Conservation (phyloP, 192 early-diverging fungal species). For the Umbelopsis ramanniana region DNA sequence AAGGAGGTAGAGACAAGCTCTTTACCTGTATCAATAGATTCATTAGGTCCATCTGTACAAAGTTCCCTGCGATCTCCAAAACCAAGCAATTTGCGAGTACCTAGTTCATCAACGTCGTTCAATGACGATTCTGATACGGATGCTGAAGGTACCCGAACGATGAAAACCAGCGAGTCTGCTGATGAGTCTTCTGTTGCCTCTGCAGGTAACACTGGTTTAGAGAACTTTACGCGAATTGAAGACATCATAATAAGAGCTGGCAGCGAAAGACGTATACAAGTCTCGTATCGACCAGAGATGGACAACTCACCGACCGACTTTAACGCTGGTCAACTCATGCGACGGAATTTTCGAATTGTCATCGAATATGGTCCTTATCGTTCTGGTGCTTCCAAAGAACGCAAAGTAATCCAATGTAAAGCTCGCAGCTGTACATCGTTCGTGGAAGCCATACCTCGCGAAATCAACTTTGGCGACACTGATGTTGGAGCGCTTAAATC, state of each 20-base stretch:
- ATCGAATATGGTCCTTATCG: conserved; percentile 57
- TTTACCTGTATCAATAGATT: conserved; percentile 6
- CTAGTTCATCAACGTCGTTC: conserved; percentile 5
- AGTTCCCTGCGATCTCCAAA: not conserved
- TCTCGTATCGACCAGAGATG: conserved; percentile 76
- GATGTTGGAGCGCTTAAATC: conserved; percentile 94
- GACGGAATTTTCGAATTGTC: conserved; percentile 74
- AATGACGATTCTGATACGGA: conserved; percentile 29
- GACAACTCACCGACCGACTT: conserved; percentile 66
- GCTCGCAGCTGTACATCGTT: conserved; percentile 91
- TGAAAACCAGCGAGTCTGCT: not conserved
- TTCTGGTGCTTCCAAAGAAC: conserved; percentile 53
- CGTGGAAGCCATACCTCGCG: conserved; percentile 81
- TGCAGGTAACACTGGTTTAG: conserved; percentile 2
- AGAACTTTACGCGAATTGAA: conserved; percentile 72
- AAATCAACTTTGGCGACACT: conserved; percentile 94
- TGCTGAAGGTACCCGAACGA: not conserved
- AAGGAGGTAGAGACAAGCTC: conserved; percentile 27
- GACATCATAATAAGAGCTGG: conserved; percentile 87
- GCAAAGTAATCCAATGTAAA: conserved; percentile 88
- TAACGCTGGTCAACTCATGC: conserved; percentile 71
- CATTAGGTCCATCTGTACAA: not conserved
- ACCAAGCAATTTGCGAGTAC: conserved; percentile 3
- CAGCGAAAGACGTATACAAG: conserved; percentile 76
- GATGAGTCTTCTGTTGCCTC: conserved; percentile 3